Conservation (phyloP, 2,329 filamentous ascomycete genomes). For the Beauveria sp. region DNA sequence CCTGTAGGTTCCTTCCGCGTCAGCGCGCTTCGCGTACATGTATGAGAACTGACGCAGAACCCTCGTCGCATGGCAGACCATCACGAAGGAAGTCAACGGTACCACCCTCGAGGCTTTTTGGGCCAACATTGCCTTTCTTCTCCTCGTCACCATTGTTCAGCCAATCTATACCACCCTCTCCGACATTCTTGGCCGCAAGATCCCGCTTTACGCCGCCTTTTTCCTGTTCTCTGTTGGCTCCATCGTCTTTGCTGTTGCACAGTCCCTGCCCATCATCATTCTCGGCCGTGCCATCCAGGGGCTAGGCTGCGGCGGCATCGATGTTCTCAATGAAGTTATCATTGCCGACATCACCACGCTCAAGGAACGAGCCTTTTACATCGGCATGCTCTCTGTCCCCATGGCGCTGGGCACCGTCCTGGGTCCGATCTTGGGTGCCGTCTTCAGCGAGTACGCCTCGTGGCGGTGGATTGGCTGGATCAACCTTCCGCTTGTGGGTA, state of each 20-base stretch:
- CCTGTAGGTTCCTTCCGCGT: not conserved
- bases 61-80: constrained; percentile 19
- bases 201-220: constrained; percentile 20
- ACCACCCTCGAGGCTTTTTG: constrained; percentile 59
- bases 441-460: constrained; percentile 17
- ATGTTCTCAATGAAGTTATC: constrained; percentile 24
- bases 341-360: constrained; percentile 28
- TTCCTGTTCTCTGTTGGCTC: constrained; percentile 33
- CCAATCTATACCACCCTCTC: constrained; percentile 32
- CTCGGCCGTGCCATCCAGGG: constrained; percentile 27
- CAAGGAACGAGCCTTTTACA: constrained; percentile 22
- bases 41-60: not conserved
- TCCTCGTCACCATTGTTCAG: constrained; percentile 55
- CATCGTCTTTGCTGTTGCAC: constrained; percentile 27
- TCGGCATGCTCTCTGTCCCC: constrained; percentile 20
- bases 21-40: not conserved
- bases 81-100: constrained; percentile 43
- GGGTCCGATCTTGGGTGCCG: constrained; percentile 21
- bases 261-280: constrained; percentile 22
- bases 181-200: constrained; percentile 27
- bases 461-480: constrained; percentile 30
- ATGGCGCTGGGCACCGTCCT: constrained; percentile 16
- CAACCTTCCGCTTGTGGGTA: constrained; percentile 23
- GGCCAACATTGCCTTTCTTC: constrained; percentile 62
- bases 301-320: constrained; percentile 24